Percentiles rank a stretch among this genome's conserved stretches.
Evolutionary conservation across 2,329 filamentous ascomycete species (phyloP).

Genomic region (Hypoxylon sp.): DNA sequence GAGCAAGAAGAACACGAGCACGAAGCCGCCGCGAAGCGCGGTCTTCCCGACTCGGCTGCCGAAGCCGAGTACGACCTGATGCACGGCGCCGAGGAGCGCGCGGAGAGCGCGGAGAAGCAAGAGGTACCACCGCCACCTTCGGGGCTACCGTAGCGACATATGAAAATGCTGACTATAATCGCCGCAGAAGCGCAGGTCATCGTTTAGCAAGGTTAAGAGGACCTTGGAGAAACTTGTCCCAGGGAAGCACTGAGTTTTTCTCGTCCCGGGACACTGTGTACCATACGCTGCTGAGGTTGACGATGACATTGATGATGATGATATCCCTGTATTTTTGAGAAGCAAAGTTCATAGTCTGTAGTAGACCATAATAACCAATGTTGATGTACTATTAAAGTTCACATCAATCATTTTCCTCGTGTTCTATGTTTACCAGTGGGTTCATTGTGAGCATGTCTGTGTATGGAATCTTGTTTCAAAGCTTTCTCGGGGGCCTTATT

Average conservation of each 20-base stretch:
- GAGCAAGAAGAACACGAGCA: slow-evolving; percentile 51
- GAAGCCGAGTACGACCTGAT: slow-evolving; percentile 49
- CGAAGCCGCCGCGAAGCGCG: slow-evolving; percentile 47
- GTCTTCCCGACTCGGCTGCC: slow-evolving; percentile 45
- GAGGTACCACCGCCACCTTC: slow-evolving; percentile 33
- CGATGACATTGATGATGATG: slow-evolving; percentile 23
- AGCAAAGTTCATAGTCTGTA: not conserved
- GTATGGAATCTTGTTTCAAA: no score
- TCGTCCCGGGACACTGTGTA: slow-evolving; percentile 12
- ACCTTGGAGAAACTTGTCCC: slow-evolving; percentile 46
- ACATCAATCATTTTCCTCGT: not conserved
- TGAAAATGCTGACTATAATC: slow-evolving; percentile 13
- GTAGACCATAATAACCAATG: not conserved
- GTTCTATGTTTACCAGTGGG: not conserved
- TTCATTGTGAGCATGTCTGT: not conserved
- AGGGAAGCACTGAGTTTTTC: slow-evolving; percentile 41
- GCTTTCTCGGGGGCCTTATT: no score
- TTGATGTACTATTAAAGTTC: not conserved
- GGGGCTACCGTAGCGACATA: not conserved
- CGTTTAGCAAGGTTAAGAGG: slow-evolving; percentile 42
- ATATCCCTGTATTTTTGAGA: slow-evolving; percentile 27
- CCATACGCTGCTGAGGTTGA: slow-evolving; percentile 17
- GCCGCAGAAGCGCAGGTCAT: slow-evolving; percentile 28
- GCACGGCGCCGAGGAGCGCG: slow-evolving; percentile 46
- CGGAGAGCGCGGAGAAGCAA: slow-evolving; percentile 36